Conservation (phyloP, 305 asterid species). For the Fraxinus platypoda region DNA sequence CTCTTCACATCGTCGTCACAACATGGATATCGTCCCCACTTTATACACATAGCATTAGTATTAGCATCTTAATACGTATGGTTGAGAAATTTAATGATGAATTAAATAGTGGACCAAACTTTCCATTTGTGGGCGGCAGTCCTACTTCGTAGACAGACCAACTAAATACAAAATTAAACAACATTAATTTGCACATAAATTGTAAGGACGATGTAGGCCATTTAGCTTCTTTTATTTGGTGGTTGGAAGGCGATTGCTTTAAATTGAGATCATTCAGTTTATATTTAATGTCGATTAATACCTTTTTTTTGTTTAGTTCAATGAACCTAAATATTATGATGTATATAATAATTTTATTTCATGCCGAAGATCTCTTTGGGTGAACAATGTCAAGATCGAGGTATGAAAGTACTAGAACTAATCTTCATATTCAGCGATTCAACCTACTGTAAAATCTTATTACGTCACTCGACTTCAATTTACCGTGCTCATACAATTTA, state of each 20-base stretch:
- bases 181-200: background rate
- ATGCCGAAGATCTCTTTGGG: background rate
- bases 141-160: background rate
- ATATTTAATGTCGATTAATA: background rate
- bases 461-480: background rate
- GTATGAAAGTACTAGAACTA: background rate
- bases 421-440: background rate
- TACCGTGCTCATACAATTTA: background rate
- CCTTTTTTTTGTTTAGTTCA: too few relatives aligned
- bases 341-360: background rate
- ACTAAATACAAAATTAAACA: background rate
- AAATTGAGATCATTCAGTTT: background rate
- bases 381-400: background rate
- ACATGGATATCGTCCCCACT: too few relatives aligned
- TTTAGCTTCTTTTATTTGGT: slow-evolving; percentile 20
- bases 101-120: background rate
- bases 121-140: background rate
- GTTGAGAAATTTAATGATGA: background rate
- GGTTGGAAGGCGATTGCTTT: slow-evolving; percentile 10
- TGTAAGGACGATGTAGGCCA: background rate
- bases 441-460: background rate
- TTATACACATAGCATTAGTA: too few relatives aligned
- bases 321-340: background rate
- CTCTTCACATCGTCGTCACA: too few relatives aligned
- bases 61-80: background rate